A percentile compares a stretch with the other conserved stretches of the same genome.
Evolutionary conservation across 805 yeast species (phyloP).

Genomic region (Candida silvatica): DNA sequence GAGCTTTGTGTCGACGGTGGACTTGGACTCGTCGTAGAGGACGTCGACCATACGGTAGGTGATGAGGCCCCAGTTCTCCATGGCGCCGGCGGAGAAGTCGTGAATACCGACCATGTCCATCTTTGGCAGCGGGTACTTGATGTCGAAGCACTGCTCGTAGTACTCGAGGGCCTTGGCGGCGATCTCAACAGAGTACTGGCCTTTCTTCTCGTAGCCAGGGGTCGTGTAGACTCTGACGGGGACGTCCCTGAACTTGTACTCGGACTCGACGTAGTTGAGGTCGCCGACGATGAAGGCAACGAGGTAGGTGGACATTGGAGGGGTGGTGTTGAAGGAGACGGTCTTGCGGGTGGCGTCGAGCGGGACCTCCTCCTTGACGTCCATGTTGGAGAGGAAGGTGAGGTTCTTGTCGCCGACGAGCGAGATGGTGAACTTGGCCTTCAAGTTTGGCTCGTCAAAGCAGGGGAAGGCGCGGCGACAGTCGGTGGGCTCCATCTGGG

Average conservation of each 20-base stretch:
- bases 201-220: conserved; percentile 37
- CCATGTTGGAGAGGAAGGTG: conserved; percentile 41
- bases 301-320: conserved; percentile 46
- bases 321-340: conserved; percentile 38
- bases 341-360: conserved; percentile 12
- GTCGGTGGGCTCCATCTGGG: conserved; percentile 56
- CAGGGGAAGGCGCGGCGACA: conserved; percentile 55
- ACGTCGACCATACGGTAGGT: conserved; percentile 57
- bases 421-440: conserved; percentile 47
- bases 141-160: conserved; percentile 39
- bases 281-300: conserved; percentile 55
- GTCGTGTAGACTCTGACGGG: conserved; percentile 49
- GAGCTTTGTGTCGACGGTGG: conserved; percentile 47
- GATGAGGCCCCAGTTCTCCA: conserved; percentile 88
- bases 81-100: conserved; percentile 76
- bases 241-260: conserved; percentile 35
- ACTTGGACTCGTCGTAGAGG: conserved; percentile 37
- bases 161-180: conserved; percentile 47
- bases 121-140: conserved; percentile 72
- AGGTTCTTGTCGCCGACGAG: conserved; percentile 29
- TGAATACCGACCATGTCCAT: conserved; percentile 77
- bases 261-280: conserved; percentile 42
- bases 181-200: conserved; percentile 37
- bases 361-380: conserved; percentile 22
- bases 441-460: conserved; percentile 47